A percentile compares a stretch with the other conserved stretches of the same genome.
These are phyloP conservation scores for Mycena alexandri DNA, from an alignment of 768 basidiomycete species.

Conservation along the genomic window DNA sequence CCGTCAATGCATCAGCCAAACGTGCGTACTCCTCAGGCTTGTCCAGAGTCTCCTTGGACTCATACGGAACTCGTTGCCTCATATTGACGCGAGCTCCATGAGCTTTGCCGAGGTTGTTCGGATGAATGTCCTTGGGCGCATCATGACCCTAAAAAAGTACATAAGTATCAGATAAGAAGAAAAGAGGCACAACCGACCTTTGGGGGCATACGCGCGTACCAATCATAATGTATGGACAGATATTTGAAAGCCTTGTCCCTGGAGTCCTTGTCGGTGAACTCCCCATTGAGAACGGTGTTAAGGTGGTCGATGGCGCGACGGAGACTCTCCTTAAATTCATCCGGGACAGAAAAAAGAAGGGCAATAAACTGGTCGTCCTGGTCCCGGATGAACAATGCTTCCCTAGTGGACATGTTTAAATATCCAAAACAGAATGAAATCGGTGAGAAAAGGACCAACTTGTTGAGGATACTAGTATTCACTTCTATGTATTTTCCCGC, in stretches of 20 bases:
- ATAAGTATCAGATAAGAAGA: not conserved
- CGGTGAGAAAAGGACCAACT: too few relatives aligned
- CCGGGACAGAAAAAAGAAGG: not conserved
- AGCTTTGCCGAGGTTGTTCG: not conserved
- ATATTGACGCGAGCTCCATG: not conserved
- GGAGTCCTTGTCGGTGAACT: conserved; percentile 12
- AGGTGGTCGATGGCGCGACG: not conserved
- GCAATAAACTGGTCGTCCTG: not conserved
- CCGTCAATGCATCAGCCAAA: conserved; percentile 4
- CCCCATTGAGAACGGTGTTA: conserved; percentile 2
- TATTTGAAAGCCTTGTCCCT: not conserved
- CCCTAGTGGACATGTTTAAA: too few relatives aligned
- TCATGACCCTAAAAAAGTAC: not conserved
- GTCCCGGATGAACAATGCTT: too few relatives aligned
- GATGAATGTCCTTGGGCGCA: conserved; percentile 9
- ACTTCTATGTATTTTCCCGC: too few relatives aligned
- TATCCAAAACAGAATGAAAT: too few relatives aligned
- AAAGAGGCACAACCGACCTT: not conserved
- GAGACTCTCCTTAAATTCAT: not conserved
- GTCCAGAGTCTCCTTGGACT: not conserved
- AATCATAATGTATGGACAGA: conserved; percentile 1
- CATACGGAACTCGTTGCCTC: not conserved
- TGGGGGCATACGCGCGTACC: conserved; percentile 5
- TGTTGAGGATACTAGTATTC: too few relatives aligned
- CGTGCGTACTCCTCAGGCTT: not conserved